Conservation (phyloP, 257 asterid genomes). For the Nicotiana otophora region DNA sequence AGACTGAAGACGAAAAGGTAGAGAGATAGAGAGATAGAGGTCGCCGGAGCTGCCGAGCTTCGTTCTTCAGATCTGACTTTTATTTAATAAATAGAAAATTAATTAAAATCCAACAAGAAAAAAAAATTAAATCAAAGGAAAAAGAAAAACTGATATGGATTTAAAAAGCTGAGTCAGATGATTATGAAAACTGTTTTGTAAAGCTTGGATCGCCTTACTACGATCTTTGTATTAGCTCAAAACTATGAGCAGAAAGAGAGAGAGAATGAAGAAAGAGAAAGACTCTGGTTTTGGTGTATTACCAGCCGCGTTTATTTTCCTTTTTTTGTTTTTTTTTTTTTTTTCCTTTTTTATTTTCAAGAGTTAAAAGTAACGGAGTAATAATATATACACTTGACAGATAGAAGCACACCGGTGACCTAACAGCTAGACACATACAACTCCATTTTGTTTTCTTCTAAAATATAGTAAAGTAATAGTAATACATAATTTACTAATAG, state of each 20-base stretch:
- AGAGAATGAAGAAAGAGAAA: slow-evolving; percentile 15
- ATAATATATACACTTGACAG: neutral
- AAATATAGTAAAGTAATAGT: no score
- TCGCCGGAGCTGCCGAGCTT: no score
- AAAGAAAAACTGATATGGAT: neutral
- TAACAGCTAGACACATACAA: neutral
- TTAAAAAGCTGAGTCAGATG: slow-evolving; percentile 19
- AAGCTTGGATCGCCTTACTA: slow-evolving; percentile 49
- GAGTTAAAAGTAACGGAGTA: neutral
- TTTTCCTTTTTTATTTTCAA: neutral
- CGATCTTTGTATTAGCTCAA: slow-evolving; percentile 56
- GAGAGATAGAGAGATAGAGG: no score
- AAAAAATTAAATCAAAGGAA: slow-evolving; percentile 8
- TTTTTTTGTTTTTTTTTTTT: neutral
- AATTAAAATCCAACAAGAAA: neutral
- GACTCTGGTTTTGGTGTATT: slow-evolving; percentile 43
- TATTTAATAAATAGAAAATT: neutral
- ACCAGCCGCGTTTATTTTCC: slow-evolving; percentile 61
- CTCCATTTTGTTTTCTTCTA: neutral
- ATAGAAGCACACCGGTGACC: neutral
- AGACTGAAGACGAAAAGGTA: no score
- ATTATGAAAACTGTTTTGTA: slow-evolving; percentile 15
- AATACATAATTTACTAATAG: no score
- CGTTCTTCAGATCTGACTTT: no score
- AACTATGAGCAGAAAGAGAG: slow-evolving; percentile 44